Conservation (phyloP, 139 green algal species). For the Asterochloris erici region DNA sequence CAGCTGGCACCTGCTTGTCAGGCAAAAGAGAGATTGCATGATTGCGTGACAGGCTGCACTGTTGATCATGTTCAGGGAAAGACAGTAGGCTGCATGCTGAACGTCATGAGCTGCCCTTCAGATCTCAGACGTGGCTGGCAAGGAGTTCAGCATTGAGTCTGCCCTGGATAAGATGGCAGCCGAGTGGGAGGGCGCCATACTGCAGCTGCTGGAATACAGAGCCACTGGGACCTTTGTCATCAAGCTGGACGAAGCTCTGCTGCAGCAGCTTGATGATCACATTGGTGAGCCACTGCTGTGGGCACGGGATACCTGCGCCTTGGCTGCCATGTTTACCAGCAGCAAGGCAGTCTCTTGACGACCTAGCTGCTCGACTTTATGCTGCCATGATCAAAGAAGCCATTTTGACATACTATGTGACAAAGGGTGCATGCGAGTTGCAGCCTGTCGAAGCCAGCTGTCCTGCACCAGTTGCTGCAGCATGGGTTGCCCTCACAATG, state of each 20-base stretch:
- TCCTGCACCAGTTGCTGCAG: too few species aligned
- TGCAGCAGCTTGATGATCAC: slow-evolving; percentile 82
- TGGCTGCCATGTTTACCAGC: too few species aligned
- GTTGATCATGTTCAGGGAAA: too few species aligned
- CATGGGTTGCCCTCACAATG: slow-evolving; percentile 24
- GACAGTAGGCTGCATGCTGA: too few species aligned
- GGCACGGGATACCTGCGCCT: too few species aligned
- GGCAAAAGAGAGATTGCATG: slow-evolving; percentile 59
- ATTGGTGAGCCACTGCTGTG: slow-evolving; percentile 55
- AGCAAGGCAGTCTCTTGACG: too few species aligned
- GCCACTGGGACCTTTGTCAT: slow-evolving; percentile 78
- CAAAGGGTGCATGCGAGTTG: too few species aligned
- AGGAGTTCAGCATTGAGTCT: slow-evolving; percentile 52
- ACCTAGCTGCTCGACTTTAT: too few species aligned
- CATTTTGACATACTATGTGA: too few species aligned
- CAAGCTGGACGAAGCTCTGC: slow-evolving; percentile 75
- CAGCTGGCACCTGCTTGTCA: too few species aligned
- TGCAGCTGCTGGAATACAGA: slow-evolving; percentile 68
- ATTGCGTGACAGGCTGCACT: slow-evolving; percentile 58
- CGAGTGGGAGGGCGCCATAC: slow-evolving; percentile 68
- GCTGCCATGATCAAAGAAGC: too few species aligned
- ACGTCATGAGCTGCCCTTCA: slow-evolving; percentile 44
- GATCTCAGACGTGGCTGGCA: slow-evolving; percentile 72
- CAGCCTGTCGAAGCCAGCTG: too few species aligned
- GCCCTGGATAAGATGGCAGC: slow-evolving; percentile 80